phyloP scores from a whole-genome alignment of 2,329 filamentous ascomycete genomes.

The Tolypocladium tropicale region DNA sequence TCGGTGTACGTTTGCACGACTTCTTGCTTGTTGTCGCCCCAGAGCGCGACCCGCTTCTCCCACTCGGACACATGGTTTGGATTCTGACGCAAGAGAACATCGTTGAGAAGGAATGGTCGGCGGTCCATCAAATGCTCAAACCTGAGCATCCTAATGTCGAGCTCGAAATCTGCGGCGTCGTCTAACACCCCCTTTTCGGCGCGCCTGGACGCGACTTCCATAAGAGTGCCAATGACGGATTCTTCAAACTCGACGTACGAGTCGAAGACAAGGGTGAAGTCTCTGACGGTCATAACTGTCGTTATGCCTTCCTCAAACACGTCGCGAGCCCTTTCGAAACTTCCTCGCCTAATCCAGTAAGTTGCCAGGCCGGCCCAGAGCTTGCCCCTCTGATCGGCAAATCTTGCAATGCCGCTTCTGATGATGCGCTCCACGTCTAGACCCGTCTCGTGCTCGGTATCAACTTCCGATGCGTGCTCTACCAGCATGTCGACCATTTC shows the following conservation, averaged over 20 bases:
- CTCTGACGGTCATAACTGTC: slow-evolving; percentile 96
- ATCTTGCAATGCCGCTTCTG: slow-evolving; percentile 79
- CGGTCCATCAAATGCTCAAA: slow-evolving; percentile 98
- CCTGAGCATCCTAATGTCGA: slow-evolving; percentile 94
- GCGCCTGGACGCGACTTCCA: slow-evolving; percentile 74
- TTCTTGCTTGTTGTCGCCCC: slow-evolving; percentile 87
- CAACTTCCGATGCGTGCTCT: slow-evolving; percentile 76
- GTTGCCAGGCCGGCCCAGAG: slow-evolving; percentile 91
- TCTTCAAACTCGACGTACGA: slow-evolving; percentile 96
- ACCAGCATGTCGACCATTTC: slow-evolving; percentile 96
- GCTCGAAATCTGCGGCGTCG: slow-evolving; percentile 80
- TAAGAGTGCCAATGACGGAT: slow-evolving; percentile 80
- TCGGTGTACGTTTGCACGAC: slow-evolving; percentile 91
- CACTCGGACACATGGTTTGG: slow-evolving; percentile 94
- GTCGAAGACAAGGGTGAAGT: slow-evolving; percentile 95
- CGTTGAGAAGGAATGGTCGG: slow-evolving; percentile 89
- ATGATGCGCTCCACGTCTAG: slow-evolving; percentile 91
- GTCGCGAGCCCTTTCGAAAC: slow-evolving; percentile 86
- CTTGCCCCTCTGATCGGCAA: slow-evolving; percentile 88
- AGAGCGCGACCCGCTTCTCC: slow-evolving; percentile 92
- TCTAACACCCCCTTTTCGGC: slow-evolving; percentile 71
- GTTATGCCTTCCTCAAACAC: slow-evolving; percentile 94
- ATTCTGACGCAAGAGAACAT: slow-evolving; percentile 89
- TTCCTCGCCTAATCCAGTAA: slow-evolving; percentile 90
- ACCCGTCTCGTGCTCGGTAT: slow-evolving; percentile 68